phyloP scores from a whole-genome alignment of 768 basidiomycete genomes.

The Mycena vitilis region DNA sequence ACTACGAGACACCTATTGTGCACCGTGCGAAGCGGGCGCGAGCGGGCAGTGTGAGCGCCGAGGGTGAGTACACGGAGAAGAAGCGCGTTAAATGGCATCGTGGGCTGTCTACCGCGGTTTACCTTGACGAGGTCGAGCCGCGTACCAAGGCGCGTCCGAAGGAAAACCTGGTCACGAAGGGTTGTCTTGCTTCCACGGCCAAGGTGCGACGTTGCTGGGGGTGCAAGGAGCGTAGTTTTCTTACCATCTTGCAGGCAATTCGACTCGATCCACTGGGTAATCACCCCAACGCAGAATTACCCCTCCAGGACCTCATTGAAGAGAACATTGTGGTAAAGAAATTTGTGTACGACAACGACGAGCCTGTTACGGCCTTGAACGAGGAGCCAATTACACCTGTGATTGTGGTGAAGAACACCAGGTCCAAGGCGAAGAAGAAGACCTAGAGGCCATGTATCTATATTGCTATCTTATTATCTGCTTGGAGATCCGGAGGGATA shows the following conservation, averaged over 20 bases:
- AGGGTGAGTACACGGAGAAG: constrained; percentile 47
- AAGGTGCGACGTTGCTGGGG: constrained; percentile 62
- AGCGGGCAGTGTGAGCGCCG: constrained; percentile 49
- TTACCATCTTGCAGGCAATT: constrained; percentile 56
- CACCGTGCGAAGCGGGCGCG: constrained; percentile 54
- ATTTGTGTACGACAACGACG: constrained; percentile 84
- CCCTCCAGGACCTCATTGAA: constrained; percentile 65
- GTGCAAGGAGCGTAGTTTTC: constrained; percentile 3
- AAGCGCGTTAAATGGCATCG: constrained; percentile 85
- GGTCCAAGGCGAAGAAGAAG: constrained; percentile 65
- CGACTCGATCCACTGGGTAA: constrained; percentile 81
- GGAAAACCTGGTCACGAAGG: constrained; percentile 58
- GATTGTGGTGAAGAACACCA: constrained; percentile 62
- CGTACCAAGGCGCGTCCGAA: constrained; percentile 57
- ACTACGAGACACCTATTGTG: constrained; percentile 75
- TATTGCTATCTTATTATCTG: constrained; percentile 24
- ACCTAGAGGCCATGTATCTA: constrained; percentile 29
- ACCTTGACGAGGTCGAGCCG: constrained; percentile 72
- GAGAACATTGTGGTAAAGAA: constrained; percentile 82
- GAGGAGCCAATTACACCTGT: constrained; percentile 53
- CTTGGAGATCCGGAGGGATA: neutral
- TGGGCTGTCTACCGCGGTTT: constrained; percentile 71
- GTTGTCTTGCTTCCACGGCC: constrained; percentile 75
- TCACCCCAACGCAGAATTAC: constrained; percentile 65
- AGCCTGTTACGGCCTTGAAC: constrained; percentile 48